Base-by-base conservation (phyloP, 2,329 filamentous ascomycete genomes). In the Plectosphaerella cucumerina region DNA sequence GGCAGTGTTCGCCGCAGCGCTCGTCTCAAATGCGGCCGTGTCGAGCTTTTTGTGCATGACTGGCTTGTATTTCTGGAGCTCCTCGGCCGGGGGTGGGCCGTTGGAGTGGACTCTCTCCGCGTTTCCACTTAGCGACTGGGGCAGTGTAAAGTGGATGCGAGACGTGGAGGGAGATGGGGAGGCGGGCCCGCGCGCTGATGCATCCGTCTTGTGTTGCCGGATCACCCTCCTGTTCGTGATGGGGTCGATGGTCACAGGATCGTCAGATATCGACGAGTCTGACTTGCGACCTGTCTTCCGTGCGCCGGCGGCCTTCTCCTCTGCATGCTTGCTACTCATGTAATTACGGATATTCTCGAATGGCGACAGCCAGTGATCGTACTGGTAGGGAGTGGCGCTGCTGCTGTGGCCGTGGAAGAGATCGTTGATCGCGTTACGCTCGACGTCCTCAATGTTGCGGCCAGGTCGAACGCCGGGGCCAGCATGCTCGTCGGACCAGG, bases 141-240 rank as follows among this genome's bases (percentile, higher is more conserved):
- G 42, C 9, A 44, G 15, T 21, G 42, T 26, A 44, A 44, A 44
- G 42, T 44, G 42, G 21, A 31, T 31, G 9, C 26, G 26, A 31
- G 26, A 31, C 26, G 26, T 31, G 26, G 26, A 11, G 12, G 42
- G 14, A 23, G 8, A 31, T 8, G 20, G 11, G 20, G 37, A 42
- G 39, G 18, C 39, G 39, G 15, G 35, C 6, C 35, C 35, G 35
- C 35, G 12, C 35, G 35, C 35, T 39, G 39, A 42, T 42, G n/a
- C 18, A 18, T 18, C 18, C 20, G 39, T 39, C 35, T n/a, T 17
- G 39, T 42, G n/a, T 42, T 44, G 42, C 6, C 14, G 20, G 9
- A 37, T 52, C 4, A 80, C 70, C 53, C 73, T 80, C 33, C 78
- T 73, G 54, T 84, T 84, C 15, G 80, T 82, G 52, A 84, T 82